Evolutionary conservation across 108 stramenopile genomes (phyloP).

Genomic region (Conticribra guillardii): DNA sequence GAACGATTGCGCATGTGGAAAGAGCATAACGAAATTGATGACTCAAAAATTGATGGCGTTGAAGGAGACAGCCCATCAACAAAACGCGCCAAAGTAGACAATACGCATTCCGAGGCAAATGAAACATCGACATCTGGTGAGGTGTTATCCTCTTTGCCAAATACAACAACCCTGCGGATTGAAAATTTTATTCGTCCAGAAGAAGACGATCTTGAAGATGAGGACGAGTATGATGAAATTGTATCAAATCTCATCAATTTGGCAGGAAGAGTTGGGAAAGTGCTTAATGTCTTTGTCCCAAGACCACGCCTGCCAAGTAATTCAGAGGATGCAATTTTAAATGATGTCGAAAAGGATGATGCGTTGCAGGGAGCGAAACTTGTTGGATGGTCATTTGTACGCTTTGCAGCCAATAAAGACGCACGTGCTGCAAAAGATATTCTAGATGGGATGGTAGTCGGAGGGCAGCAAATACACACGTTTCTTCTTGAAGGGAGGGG

Average conservation of each 20-base stretch:
- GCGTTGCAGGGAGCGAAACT: slow-evolving; percentile 3
- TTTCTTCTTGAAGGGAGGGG: slow-evolving; percentile 11
- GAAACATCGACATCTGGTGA: neutral
- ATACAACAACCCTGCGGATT: slow-evolving; percentile 42
- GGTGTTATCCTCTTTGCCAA: neutral
- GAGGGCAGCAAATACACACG: slow-evolving; percentile 50
- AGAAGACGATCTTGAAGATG: slow-evolving; percentile 70
- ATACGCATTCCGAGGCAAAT: neutral
- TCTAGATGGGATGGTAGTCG: slow-evolving; percentile 67
- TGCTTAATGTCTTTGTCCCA: slow-evolving; percentile 59
- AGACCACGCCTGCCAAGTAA: slow-evolving; percentile 19
- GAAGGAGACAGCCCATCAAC: neutral
- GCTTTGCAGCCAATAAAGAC: slow-evolving; percentile 44
- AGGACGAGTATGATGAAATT: slow-evolving; percentile 86
- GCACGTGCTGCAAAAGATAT: slow-evolving; percentile 68
- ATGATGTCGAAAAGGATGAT: neutral
- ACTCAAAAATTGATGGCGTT: neutral
- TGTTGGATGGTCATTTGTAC: slow-evolving; percentile 57
- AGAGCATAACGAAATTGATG: slow-evolving; percentile 34
- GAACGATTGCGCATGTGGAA: slow-evolving; percentile 80
- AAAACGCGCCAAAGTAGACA: neutral
- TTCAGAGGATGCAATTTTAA: neutral
- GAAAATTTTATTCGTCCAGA: slow-evolving; percentile 55
- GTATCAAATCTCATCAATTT: slow-evolving; percentile 60
- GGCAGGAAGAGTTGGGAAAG: slow-evolving; percentile 68